Percentiles rank a stretch among this genome's conserved stretches.
Evolutionary conservation across 768 basidiomycete species (phyloP).

Genomic region (Tricholoma terreum): DNA sequence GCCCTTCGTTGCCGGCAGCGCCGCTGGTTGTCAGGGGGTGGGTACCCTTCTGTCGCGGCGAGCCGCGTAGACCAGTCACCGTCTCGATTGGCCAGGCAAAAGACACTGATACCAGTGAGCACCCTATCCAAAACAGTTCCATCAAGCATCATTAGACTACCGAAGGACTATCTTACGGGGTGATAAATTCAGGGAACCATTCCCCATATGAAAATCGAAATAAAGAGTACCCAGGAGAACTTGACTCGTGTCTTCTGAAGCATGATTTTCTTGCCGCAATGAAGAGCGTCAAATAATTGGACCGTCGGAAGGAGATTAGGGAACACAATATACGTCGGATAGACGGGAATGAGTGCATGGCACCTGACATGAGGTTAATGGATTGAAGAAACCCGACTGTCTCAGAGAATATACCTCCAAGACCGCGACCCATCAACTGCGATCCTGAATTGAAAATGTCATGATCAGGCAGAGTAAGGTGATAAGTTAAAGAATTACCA

Average conservation of each 20-base stretch:
- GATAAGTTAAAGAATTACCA: conserved; percentile 9
- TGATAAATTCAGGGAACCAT: conserved; percentile 52
- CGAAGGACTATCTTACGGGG: conserved; percentile 27
- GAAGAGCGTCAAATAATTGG: conserved; percentile 42
- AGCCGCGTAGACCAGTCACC: conserved; percentile 48
- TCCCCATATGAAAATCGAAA: conserved; percentile 56
- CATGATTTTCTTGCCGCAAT: conserved; percentile 40
- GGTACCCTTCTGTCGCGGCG: too few relatives aligned
- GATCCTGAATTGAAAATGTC: neutral
- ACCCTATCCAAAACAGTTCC: conserved; percentile 25
- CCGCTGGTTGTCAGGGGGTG: too few relatives aligned
- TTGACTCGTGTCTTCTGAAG: conserved; percentile 51
- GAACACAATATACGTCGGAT: conserved; percentile 42
- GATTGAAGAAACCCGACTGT: conserved; percentile 12
- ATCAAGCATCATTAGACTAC: neutral
- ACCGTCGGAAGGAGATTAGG: conserved; percentile 39
- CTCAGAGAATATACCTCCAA: neutral
- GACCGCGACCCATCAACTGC: conserved; percentile 7
- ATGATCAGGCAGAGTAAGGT: conserved; percentile 16
- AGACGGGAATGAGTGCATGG: conserved; percentile 43
- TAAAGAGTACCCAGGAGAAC: conserved; percentile 54
- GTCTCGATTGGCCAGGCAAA: conserved; percentile 43
- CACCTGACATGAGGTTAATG: conserved; percentile 9
- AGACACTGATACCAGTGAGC: conserved; percentile 59
- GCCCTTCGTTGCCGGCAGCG: conserved; percentile 59